Evolutionary conservation across 148 eudicot genomes (phyloP).

Genomic region (Rhododendron ferrugineum): DNA sequence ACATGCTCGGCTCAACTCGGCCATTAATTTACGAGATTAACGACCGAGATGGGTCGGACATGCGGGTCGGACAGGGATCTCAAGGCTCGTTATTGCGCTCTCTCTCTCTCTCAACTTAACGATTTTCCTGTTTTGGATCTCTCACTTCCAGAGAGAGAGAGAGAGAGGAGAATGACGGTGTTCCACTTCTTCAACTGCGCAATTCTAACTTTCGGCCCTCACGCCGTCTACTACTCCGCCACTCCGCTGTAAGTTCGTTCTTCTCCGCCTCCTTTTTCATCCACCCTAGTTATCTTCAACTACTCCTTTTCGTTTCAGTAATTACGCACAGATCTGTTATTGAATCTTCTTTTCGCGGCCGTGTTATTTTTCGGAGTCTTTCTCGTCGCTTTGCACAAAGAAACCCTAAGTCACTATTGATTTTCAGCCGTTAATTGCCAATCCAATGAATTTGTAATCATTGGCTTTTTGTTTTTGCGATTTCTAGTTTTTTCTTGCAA

Average conservation of each 20-base stretch:
- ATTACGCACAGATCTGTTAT: constrained; percentile 2
- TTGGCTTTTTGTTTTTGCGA: neutral
- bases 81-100: too few species aligned
- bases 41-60: fast-evolving
- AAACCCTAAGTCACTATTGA: neutral
- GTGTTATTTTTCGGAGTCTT: neutral
- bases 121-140: neutral
- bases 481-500: neutral
- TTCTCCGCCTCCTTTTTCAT: neutral
- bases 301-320: neutral
- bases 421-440: neutral
- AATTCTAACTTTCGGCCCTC: constrained; percentile 92
- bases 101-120: neutral
- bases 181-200: constrained; percentile 98
- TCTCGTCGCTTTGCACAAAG: neutral
- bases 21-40: too few species aligned
- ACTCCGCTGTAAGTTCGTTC: constrained; percentile 68
- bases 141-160: neutral
- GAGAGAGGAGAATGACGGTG: constrained; percentile 56
- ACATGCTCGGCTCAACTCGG: too few species aligned
- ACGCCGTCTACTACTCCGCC: constrained; percentile 93
- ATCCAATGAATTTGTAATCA: neutral
- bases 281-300: neutral
- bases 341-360: neutral
- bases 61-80: too few species aligned